Evolutionary conservation across 192 early-diverging fungal genomes (phyloP), one percentile per base, ranked within the genome.

Genomic region (Mortierella claussenii): DNA sequence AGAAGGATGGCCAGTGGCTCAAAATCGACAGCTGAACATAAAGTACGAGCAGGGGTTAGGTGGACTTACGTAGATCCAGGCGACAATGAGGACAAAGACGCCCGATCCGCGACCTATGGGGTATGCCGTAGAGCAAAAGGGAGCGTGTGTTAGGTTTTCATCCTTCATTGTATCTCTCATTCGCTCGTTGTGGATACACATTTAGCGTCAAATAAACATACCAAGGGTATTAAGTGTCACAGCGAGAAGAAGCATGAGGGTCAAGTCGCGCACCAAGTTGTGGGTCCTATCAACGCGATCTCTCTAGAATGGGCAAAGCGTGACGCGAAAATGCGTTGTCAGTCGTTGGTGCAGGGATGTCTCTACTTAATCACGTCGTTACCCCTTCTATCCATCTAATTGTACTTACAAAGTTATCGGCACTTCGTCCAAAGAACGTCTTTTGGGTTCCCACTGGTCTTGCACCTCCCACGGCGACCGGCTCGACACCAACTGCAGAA

Each of bases 191-290:
- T n/a, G n/a, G n/a, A n/a, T n/a, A n/a, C n/a, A n/a, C n/a, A n/a
- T n/a, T n/a, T n/a, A n/a, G n/a, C n/a, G 37, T 15, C 37, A 40
- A 40, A 40, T 40, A 40, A 15, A 40, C 37, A 7, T 47, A 65
- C 71, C 71, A 34, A 75, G 60, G n/a, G 63, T 56, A 49, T 66
- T 75, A 6, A 75, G n/a, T 10, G 71, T 55, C 43, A 75, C 33
- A 21, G 63, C 71, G 5, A 75, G 26, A 18, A 75, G 44, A 8
- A 75, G 56, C 71, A 75, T 75, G 50, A 75, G 28, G 4, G 71
- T 66, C 71, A 75, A 48, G 44, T 75, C 71, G 5, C 71, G 71
- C 17, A 65, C 36, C 18, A 75, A 40, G 11, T 42, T 44, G 18
- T 66, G 45, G 18, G 71, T 60, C 3, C 32, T 48, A 10, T 55